phyloP scores from a whole-genome alignment of 1,139 yeast species.

The Sugiyamaella xylanicola region DNA sequence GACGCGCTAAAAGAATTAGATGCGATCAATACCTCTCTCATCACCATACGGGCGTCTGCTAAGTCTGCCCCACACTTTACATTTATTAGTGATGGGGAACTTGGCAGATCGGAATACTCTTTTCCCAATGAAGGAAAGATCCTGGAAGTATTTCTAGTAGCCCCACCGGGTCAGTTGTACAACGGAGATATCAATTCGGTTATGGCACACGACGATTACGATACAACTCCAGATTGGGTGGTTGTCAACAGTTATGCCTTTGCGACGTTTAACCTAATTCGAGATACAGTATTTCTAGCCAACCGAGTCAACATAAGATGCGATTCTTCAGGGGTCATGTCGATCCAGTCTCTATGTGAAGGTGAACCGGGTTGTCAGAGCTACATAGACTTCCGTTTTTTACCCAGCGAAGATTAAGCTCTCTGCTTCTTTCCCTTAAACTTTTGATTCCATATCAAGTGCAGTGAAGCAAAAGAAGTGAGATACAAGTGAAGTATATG shows the following conservation, averaged over 20 bases:
- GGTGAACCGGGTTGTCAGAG: constrained; percentile 34
- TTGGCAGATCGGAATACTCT: constrained; percentile 68
- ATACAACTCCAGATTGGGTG: constrained; percentile 20
- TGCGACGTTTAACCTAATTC: constrained; percentile 31
- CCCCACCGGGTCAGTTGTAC: constrained; percentile 26
- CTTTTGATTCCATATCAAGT: too few relatives aligned
- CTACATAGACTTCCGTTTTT: constrained; percentile 40
- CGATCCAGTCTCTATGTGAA: constrained; percentile 40
- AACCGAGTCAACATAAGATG: constrained; percentile 39
- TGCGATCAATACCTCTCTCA: constrained; percentile 62
- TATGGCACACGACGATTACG: constrained; percentile 14
- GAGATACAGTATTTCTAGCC: constrained; percentile 40
- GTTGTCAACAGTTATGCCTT: constrained; percentile 37
- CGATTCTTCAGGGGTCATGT: constrained; percentile 39
- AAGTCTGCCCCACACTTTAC: constrained; percentile 36
- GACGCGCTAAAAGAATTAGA: constrained; percentile 68
- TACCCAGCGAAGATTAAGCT: constrained; percentile 25
- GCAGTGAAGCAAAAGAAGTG: too few relatives aligned
- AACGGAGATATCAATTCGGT: constrained; percentile 20
- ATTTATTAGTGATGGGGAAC: constrained; percentile 65
- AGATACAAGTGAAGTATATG: not conserved
- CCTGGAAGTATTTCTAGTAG: constrained; percentile 52
- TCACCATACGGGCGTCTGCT: constrained; percentile 52
- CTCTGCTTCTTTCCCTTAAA: too few relatives aligned
- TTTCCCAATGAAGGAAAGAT: constrained; percentile 67